Evolutionary conservation across 2,329 filamentous ascomycete species (phyloP).

Genomic region (Sphaerulina vaccinii): DNA sequence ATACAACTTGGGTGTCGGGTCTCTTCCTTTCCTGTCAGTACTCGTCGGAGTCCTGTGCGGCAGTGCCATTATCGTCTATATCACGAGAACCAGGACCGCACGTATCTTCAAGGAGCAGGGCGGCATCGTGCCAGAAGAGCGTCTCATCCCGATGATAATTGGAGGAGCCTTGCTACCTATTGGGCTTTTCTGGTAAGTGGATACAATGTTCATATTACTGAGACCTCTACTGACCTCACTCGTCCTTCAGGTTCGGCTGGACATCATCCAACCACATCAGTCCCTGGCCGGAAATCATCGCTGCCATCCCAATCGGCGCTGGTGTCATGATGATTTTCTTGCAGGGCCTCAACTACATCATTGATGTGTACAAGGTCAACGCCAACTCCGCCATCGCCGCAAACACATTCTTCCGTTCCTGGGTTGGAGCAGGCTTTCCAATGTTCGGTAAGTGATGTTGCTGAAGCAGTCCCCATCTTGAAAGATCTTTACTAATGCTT

Average conservation of each 20-base stretch:
- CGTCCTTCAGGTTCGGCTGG: conserved; percentile 41
- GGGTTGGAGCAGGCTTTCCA: conserved; percentile 38
- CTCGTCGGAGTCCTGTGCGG: conserved; percentile 30
- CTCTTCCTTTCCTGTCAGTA: conserved; percentile 29
- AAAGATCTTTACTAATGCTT: too few relatives aligned
- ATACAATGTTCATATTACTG: not conserved
- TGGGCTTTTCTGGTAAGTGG: conserved; percentile 44
- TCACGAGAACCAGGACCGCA: conserved; percentile 27
- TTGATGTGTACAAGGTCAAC: conserved; percentile 48
- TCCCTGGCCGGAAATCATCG: conserved; percentile 45
- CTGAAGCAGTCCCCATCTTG: conserved; percentile 31
- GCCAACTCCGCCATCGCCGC: conserved; percentile 40
- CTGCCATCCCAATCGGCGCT: conserved; percentile 40
- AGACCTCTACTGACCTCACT: not conserved
- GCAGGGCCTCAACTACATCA: conserved; percentile 41
- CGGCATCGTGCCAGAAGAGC: conserved; percentile 43
- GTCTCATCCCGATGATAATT: conserved; percentile 47
- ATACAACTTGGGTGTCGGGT: conserved; percentile 28
- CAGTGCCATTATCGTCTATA: conserved; percentile 21
- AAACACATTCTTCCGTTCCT: conserved; percentile 35
- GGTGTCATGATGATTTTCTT: conserved; percentile 42
- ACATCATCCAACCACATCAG: conserved; percentile 37
- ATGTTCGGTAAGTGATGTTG: too few relatives aligned
- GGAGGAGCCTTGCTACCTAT: conserved; percentile 43
- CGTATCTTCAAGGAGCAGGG: conserved; percentile 22